phyloP scores from a whole-genome alignment of 2,329 filamentous ascomycete species.

The Claviceps humidiphila region DNA sequence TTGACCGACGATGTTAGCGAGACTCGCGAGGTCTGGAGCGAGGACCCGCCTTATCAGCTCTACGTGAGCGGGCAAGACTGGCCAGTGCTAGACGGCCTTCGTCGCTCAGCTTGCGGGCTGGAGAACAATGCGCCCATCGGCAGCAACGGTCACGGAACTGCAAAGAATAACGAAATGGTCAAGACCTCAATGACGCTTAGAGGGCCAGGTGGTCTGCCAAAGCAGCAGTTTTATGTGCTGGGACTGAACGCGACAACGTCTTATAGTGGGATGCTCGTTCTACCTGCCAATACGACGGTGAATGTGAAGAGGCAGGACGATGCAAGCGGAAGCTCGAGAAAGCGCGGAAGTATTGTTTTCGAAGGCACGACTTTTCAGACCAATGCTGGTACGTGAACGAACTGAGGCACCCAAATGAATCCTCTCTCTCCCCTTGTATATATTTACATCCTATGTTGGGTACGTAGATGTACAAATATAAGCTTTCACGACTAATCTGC shows the following conservation, averaged over 20 bases:
- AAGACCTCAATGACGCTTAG: conserved; percentile 55
- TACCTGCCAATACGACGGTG: conserved; percentile 36
- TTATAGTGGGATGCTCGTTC: conserved; percentile 64
- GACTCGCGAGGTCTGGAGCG: conserved; percentile 41
- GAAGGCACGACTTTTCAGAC: conserved; percentile 61
- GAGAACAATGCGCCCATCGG: conserved; percentile 50
- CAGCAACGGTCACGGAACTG: conserved; percentile 32
- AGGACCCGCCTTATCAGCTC: conserved; percentile 55
- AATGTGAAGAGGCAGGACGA: conserved; percentile 23
- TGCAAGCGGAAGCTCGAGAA: conserved; percentile 16
- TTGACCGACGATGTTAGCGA: conserved; percentile 44
- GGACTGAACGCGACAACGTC: conserved; percentile 57
- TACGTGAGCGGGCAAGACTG: conserved; percentile 57
- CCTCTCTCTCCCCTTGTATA: too few relatives aligned
- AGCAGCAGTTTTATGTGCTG: conserved; percentile 77
- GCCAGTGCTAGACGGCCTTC: conserved; percentile 51
- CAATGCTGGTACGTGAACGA: conserved; percentile 48
- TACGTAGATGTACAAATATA: too few relatives aligned
- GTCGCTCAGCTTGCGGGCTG: conserved; percentile 73
- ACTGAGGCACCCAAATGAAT: too few relatives aligned
- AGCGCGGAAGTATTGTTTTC: conserved; percentile 67
- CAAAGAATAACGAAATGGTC: conserved; percentile 20
- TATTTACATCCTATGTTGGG: too few relatives aligned
- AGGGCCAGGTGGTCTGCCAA: conserved; percentile 53
- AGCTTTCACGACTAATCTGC: not conserved